Base-by-base conservation (phyloP, 2,329 filamentous ascomycete genomes). In the Neofusicoccum cordaticola region DNA sequence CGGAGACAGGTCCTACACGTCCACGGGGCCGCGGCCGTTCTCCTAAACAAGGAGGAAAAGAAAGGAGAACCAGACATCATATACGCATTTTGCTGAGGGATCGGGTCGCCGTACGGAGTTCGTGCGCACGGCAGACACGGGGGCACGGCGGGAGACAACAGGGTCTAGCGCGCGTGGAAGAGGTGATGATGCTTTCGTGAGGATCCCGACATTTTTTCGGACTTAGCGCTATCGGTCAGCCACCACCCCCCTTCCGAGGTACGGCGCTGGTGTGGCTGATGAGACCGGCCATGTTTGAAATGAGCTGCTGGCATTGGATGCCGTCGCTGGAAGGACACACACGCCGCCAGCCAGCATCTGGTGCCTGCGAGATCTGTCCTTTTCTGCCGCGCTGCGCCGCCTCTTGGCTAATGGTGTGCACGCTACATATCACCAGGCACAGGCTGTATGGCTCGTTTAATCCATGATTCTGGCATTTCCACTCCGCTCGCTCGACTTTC, bases 1-100 rank as follows among this genome's bases (percentile, higher is more conserved):
- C 69, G 73, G 39, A 74, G 68, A 68, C 75, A 77, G 15, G 72
- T 69, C 56, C 73, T 70, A 67, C 75, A 77, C 13, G 71, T 77
- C 75, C 75, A 78, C 11, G 73, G 67, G 74, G 73, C 77, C 13
- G 73, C 66, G 12, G 56, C 67, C 22, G 67, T 61, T 61, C 72
- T 72, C 42, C 70, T 62, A 12, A 44, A 69, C 31, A 60, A 75
- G 66, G 39, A 74, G 64, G 31, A 71, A 70, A 62, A 70, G 69
- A 22, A 74, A 65, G 47, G 70, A 58, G 44, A 66, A 45, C 69
- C 65, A 60, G 70, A 74, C 75, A 78, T 78, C 67, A 72, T 69
- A 52, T 62, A 63, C 64, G 67, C 71, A 74, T 73, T 37, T 48
- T 63, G 57, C 17, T 45, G 58, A 37, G 41, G 19, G 42, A 35